Conservation (phyloP, 352 stramenopile species). For the Chrysophaeum taylorii region DNA sequence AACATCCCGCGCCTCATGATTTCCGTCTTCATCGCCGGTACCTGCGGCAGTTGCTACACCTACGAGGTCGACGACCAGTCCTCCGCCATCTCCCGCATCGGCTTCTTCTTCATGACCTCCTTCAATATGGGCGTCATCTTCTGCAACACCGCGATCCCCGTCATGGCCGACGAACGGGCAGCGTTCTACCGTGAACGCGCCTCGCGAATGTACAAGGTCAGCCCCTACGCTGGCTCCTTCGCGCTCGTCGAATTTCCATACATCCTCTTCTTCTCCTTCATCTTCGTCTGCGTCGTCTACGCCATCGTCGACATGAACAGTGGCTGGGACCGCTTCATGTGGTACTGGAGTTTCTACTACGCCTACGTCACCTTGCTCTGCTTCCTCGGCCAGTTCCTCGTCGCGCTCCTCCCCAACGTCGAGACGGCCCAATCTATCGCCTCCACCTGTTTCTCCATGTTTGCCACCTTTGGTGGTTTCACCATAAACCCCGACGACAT, state of each 20-base stretch:
- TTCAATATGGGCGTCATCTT: constrained; percentile 64
- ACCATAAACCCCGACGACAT: no score
- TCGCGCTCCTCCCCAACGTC: constrained; percentile 38
- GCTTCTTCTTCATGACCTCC: constrained; percentile 67
- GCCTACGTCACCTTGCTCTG: no score
- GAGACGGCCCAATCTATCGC: constrained; percentile 41
- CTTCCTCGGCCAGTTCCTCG: constrained; percentile 46
- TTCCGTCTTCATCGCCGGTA: constrained; percentile 43
- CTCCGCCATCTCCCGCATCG: constrained; percentile 63
- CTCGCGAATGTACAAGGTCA: constrained; percentile 68
- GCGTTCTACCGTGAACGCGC: constrained; percentile 77
- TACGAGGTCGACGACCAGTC: constrained; percentile 18
- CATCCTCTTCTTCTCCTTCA: constrained; percentile 33
- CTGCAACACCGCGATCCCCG: constrained; percentile 48
- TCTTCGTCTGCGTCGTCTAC: constrained; percentile 36
- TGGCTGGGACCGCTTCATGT: no score
- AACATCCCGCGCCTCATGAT: constrained; percentile 61
- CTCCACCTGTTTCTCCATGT: no score
- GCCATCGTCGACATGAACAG: constrained; percentile 4
- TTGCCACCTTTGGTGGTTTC: no score
- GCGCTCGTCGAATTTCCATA: constrained; percentile 58
- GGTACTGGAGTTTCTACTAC: no score
- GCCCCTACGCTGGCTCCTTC: constrained; percentile 59
- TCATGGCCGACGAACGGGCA: constrained; percentile 61
- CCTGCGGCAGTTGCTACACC: constrained; percentile 49